A percentile compares a stretch with the other conserved stretches of the same genome.
Evolutionary conservation across 2,329 filamentous ascomycete species (phyloP).

Genomic region (Aspergillus flavus): DNA sequence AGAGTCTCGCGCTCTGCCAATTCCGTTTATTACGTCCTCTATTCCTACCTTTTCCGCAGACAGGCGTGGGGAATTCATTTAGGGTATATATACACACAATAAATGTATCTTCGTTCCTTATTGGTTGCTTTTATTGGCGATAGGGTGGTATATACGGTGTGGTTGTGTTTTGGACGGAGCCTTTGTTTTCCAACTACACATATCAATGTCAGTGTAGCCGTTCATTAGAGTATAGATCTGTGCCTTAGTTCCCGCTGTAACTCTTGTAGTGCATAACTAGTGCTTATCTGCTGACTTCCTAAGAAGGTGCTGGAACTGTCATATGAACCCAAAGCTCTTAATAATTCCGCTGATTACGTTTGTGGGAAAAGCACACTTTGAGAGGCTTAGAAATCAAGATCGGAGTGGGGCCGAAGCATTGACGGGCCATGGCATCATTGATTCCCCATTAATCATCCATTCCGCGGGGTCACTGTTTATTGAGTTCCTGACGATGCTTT

Average conservation of each 20-base stretch:
- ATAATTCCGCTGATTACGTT: too few species aligned
- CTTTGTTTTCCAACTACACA: neutral
- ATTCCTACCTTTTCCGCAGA: neutral
- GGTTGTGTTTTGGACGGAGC: neutral
- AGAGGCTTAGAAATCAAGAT: slow-evolving; percentile 16
- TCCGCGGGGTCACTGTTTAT: neutral
- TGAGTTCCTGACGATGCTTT: slow-evolving; percentile 1
- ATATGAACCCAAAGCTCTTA: neutral
- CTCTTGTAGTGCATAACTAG: neutral
- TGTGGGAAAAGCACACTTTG: neutral
- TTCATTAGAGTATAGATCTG: neutral
- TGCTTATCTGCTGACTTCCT: neutral
- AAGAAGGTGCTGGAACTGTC: neutral
- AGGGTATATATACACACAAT: neutral
- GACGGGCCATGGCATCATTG: slow-evolving; percentile 8
- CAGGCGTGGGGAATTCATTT: neutral
- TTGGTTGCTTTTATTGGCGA: neutral
- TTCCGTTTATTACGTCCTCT: neutral
- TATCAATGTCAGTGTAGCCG: neutral
- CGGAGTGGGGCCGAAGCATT: neutral
- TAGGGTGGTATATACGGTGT: neutral
- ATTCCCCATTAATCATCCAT: slow-evolving; percentile 14
- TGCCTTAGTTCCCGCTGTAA: neutral
- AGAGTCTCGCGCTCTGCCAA: neutral
- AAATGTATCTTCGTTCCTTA: neutral